Evolutionary conservation across 106 monocot genomes (phyloP).

Genomic region (Allium fistulosum): DNA sequence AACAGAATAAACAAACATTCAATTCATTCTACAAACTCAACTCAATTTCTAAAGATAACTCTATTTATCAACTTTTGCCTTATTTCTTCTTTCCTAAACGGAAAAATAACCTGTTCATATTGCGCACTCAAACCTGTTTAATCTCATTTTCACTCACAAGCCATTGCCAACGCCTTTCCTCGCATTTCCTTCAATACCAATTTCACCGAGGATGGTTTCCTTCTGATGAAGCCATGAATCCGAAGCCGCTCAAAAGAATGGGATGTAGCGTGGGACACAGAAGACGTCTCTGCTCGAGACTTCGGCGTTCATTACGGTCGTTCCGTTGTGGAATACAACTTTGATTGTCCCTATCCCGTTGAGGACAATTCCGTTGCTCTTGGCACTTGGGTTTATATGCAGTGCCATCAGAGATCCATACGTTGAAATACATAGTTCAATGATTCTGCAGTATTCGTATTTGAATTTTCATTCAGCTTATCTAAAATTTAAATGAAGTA

Average conservation of each 20-base stretch:
- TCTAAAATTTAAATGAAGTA: too few species aligned
- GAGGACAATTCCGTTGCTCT: constrained; percentile 67
- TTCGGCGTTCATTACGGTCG: constrained; percentile 64
- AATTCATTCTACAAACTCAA: too few species aligned
- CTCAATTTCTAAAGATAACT: too few species aligned
- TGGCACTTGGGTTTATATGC: constrained; percentile 71
- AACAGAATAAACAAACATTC: too few species aligned
- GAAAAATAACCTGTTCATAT: too few species aligned
- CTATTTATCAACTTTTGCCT: background rate
- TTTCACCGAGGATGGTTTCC: constrained; percentile 69
- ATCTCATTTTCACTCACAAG: too few species aligned
- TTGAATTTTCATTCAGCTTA: too few species aligned
- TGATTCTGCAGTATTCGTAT: too few species aligned
- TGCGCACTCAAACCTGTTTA: too few species aligned
- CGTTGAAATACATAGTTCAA: too few species aligned
- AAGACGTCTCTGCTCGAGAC: constrained; percentile 73
- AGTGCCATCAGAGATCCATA: constrained; percentile 72
- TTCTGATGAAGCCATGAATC: constrained; percentile 65
- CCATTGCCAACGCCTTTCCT: constrained; percentile 72
- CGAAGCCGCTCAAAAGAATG: constrained; percentile 90
- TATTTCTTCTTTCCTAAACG: too few species aligned
- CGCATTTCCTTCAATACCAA: constrained; percentile 48
- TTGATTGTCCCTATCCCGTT: constrained; percentile 42
- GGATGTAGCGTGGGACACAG: constrained; percentile 69
- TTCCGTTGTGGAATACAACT: constrained; percentile 77